A percentile compares a stretch with the other conserved stretches of the same genome.
Evolutionary conservation across 2,329 filamentous ascomycete genomes (phyloP).

Genomic region (Fusarium gaditjirri): DNA sequence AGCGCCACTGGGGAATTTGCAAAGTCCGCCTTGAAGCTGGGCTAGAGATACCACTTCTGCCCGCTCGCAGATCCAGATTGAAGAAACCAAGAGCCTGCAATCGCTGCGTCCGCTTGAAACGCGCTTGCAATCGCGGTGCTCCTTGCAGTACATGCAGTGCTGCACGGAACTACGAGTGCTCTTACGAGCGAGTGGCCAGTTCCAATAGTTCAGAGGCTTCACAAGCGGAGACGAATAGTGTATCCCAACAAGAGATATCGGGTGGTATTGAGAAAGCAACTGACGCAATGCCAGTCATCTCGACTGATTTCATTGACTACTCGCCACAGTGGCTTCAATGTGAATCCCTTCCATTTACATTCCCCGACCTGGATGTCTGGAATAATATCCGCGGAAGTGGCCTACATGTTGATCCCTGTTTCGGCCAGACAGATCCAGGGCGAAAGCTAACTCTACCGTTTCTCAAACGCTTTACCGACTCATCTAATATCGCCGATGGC

Average conservation of each 20-base stretch:
- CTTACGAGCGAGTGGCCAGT: background rate
- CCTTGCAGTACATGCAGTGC: background rate
- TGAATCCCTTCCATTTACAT: background rate
- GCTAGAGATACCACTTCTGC: background rate
- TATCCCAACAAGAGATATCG: background rate
- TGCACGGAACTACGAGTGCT: background rate
- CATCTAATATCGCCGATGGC: background rate
- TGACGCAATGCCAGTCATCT: background rate
- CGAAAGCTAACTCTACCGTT: background rate
- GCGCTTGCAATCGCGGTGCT: background rate
- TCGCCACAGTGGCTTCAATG: background rate
- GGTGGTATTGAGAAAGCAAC: accelerated
- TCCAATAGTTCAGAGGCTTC: background rate
- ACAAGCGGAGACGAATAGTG: accelerated
- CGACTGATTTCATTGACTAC: background rate
- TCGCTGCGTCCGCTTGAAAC: background rate
- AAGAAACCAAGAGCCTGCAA: background rate
- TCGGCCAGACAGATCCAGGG: background rate
- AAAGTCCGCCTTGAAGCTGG: background rate
- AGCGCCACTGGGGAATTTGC: background rate
- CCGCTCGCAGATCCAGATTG: background rate
- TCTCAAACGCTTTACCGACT: background rate
- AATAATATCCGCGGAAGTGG: background rate
- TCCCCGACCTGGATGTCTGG: background rate
- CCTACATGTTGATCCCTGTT: background rate